Evolutionary conservation across 495 filamentous ascomycete genomes (phyloP).

Genomic region (Trichodelitschia bisporula): DNA sequence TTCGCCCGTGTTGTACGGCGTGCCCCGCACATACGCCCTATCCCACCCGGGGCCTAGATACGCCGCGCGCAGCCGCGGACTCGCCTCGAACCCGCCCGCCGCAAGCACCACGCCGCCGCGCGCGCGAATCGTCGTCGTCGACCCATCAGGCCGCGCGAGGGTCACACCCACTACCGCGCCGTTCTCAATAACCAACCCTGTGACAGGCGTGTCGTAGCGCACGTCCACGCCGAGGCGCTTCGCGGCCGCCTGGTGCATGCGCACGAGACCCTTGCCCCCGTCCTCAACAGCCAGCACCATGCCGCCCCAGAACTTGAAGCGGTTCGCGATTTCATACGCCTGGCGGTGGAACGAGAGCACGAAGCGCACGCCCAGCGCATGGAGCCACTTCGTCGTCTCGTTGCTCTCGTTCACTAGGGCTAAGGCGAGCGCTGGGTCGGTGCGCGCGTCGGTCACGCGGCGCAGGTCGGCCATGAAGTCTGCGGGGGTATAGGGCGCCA

Average conservation of each 20-base stretch:
- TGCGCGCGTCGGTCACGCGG: constrained; percentile 22
- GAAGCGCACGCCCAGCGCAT: constrained; percentile 25
- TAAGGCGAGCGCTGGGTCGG: constrained; percentile 19
- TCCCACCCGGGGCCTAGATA: constrained; percentile 39
- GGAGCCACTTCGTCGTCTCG: constrained; percentile 28
- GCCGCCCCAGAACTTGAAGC: constrained; percentile 37
- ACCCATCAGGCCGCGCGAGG: constrained; percentile 11
- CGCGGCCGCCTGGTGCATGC: constrained; percentile 22
- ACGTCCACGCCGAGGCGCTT: constrained; percentile 17
- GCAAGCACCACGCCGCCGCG: constrained; percentile 26
- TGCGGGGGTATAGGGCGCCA: constrained; percentile 19
- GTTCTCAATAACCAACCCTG: constrained; percentile 16
- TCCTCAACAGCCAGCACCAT: constrained; percentile 28
- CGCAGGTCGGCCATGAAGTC: constrained; percentile 25
- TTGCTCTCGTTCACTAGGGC: constrained; percentile 23
- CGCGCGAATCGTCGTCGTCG: constrained; percentile 13
- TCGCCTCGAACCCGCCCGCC: constrained; percentile 36
- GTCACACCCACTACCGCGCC: constrained; percentile 17
- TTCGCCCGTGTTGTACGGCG: constrained; percentile 34
- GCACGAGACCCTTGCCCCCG: constrained; percentile 30
- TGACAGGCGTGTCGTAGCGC: constrained; percentile 20
- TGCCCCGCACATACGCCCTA: constrained; percentile 30
- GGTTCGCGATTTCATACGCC: constrained; percentile 27
- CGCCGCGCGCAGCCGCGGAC: constrained; percentile 24
- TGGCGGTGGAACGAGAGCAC: constrained; percentile 35